These are phyloP conservation scores for Papiliotrema terrestris DNA, from an alignment of 1,284 basidiomycete species.

Conservation along the genomic window DNA sequence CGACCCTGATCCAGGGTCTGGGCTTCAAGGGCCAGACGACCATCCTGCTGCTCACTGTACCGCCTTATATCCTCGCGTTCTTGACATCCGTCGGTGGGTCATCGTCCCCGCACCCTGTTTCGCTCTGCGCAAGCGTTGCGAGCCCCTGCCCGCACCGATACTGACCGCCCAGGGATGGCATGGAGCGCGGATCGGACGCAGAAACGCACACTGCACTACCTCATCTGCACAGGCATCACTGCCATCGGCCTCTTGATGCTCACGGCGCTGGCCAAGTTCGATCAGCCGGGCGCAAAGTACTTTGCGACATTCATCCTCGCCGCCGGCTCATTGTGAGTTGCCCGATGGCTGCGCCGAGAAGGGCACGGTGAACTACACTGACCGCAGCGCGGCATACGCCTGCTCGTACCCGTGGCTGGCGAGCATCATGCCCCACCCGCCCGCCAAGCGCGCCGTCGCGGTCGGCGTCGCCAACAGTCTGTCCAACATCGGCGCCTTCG, in stretches of 20 bases:
- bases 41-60: constrained; percentile 5
- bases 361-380: too few species aligned
- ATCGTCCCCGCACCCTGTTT: background rate
- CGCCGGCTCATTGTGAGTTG: constrained; percentile 1
- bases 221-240: background rate
- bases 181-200: constrained; percentile 1
- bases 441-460: background rate
- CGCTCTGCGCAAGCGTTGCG: background rate
- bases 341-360: too few species aligned
- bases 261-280: constrained; percentile 4
- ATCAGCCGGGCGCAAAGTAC: constrained; percentile 1
- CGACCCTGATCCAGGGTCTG: constrained; percentile 6
- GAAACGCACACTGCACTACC: background rate
- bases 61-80: constrained; percentile 6
- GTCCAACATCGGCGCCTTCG: constrained; percentile 3
- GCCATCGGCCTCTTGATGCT: constrained; percentile 4
- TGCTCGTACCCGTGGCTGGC: constrained; percentile 4
- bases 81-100: constrained; percentile 1
- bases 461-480: constrained; percentile 6
- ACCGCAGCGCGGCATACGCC: background rate
- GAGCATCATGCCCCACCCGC: background rate
- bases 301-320: constrained; percentile 2
- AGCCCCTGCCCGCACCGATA: too few species aligned
- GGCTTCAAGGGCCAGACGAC: background rate
- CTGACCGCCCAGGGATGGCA: constrained; percentile 1